A percentile compares a stretch with the other conserved stretches of the same genome.
Evolutionary conservation across 225 moss, liverwort and hornwort species (phyloP).

Genomic region (Marchantia polymorpha): DNA sequence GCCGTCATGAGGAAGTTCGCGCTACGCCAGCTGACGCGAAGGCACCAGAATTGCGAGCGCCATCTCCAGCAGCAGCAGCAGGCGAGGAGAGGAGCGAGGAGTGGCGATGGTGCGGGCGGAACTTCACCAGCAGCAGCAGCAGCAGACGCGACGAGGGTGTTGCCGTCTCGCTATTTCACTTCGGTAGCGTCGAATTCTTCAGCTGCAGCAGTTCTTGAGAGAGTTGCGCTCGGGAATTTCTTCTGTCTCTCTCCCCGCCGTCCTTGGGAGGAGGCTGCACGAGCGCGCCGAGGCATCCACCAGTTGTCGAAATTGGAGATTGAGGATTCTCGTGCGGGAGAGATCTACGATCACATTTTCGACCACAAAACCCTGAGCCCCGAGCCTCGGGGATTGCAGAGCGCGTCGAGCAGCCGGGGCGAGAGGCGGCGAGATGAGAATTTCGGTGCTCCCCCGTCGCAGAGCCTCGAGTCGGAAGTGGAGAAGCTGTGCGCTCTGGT

Average conservation of each 20-base stretch:
- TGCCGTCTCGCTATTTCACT: not conserved
- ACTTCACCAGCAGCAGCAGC: too few species aligned
- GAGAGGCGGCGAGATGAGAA: not conserved
- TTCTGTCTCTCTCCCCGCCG: too few species aligned
- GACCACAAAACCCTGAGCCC: not conserved
- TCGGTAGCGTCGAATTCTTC: not conserved
- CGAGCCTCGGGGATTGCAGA: not conserved
- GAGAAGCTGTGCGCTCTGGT: slow-evolving; percentile 12
- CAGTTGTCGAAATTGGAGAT: not conserved
- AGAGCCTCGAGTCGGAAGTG: slow-evolving; percentile 15
- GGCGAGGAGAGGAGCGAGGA: not conserved
- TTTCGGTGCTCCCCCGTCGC: not conserved
- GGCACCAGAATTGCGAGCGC: not conserved
- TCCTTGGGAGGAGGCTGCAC: too few species aligned
- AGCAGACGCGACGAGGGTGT: not conserved
- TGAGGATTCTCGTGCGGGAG: not conserved
- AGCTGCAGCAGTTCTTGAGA: not conserved
- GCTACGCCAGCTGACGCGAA: slow-evolving; percentile 7
- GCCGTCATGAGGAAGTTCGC: not conserved
- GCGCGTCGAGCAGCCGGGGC: not conserved
- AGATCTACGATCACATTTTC: not conserved
- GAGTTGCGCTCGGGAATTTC: not conserved
- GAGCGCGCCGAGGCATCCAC: slow-evolving; percentile 1
- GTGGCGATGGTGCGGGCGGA: not conserved
- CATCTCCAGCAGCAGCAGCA: not conserved